These are phyloP conservation scores for Musa troglodytarum DNA, from an alignment of 176 grass and related monocot genomes.

Conservation along the genomic window DNA sequence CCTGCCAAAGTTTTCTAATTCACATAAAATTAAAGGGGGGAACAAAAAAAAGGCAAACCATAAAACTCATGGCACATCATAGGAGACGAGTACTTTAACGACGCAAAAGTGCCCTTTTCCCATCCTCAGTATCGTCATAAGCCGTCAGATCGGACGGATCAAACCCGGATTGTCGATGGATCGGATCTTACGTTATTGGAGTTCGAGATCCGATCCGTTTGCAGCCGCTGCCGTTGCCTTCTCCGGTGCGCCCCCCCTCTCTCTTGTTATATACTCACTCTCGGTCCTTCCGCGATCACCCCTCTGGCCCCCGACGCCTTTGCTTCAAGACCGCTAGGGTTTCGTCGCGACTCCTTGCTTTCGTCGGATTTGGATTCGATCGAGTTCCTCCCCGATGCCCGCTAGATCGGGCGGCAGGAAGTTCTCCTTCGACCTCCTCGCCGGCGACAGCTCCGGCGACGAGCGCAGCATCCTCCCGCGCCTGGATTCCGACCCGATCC, in stretches of 20 bases:
- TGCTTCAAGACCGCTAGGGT: neutral
- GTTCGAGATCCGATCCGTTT: neutral
- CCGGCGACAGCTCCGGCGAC: slow-evolving; percentile 33
- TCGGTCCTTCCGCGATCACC: neutral
- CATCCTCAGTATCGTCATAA: too few species aligned
- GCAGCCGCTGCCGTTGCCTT: neutral
- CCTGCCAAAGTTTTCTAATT: too few species aligned
- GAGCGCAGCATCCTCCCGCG: slow-evolving; percentile 16
- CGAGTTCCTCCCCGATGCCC: slow-evolving; percentile 32
- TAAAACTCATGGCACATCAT: too few species aligned
- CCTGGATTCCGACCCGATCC: slow-evolving; percentile 25
- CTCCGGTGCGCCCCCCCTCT: neutral
- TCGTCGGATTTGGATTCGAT: neutral
- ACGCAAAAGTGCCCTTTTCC: too few species aligned
- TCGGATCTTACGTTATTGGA: neutral
- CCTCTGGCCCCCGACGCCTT: slow-evolving; percentile 11
- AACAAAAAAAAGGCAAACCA: too few species aligned
- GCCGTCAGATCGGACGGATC: too few species aligned
- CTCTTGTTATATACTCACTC: neutral
- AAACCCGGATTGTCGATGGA: neutral
- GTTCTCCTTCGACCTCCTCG: slow-evolving; percentile 86
- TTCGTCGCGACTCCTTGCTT: neutral
- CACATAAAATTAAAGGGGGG: too few species aligned
- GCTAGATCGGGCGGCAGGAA: slow-evolving; percentile 43
- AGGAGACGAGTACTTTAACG: too few species aligned